Evolutionary conservation across 2,329 filamentous ascomycete species (phyloP).

Genomic region (Phyllosticta citribraziliensis): DNA sequence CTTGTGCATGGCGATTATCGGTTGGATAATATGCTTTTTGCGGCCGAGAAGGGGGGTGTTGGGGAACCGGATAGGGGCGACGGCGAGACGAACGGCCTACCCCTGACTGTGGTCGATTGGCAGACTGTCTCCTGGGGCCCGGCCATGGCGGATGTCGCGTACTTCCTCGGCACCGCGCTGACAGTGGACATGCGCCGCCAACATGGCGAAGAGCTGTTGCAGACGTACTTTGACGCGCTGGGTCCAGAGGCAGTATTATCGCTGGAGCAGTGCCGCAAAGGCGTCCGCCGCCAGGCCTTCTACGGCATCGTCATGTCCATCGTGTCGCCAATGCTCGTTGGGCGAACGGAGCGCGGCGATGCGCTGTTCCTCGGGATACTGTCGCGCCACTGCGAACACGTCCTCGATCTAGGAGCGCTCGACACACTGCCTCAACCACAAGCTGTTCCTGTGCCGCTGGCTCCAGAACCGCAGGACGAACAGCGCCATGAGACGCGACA

Average conservation of each 20-base stretch:
- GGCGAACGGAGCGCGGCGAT: constrained; percentile 4
- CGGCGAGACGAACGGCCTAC: not conserved
- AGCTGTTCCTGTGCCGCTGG: not conserved
- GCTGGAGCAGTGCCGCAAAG: not conserved
- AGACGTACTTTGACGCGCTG: not conserved
- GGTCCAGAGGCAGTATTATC: not conserved
- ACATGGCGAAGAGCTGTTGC: not conserved
- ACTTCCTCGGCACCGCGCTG: not conserved
- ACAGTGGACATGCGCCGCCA: not conserved
- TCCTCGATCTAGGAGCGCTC: not conserved
- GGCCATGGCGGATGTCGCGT: not conserved
- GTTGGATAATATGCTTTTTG: not conserved
- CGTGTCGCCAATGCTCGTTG: constrained; percentile 2
- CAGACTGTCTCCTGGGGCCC: not conserved
- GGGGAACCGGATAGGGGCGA: not conserved
- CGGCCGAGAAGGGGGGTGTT: not conserved
- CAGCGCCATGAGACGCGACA: not conserved
- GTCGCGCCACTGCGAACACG: not conserved
- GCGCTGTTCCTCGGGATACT: constrained; percentile 2
- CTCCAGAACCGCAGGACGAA: not conserved
- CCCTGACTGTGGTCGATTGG: not conserved
- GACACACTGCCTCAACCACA: not conserved
- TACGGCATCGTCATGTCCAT: not conserved
- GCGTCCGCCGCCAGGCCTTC: constrained; percentile 1
- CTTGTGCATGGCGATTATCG: not conserved